A percentile compares a stretch with the other conserved stretches of the same genome.
These are phyloP conservation scores for Pseudozyma pruni DNA, from an alignment of 1,284 basidiomycete species.

Conservation along the genomic window DNA sequence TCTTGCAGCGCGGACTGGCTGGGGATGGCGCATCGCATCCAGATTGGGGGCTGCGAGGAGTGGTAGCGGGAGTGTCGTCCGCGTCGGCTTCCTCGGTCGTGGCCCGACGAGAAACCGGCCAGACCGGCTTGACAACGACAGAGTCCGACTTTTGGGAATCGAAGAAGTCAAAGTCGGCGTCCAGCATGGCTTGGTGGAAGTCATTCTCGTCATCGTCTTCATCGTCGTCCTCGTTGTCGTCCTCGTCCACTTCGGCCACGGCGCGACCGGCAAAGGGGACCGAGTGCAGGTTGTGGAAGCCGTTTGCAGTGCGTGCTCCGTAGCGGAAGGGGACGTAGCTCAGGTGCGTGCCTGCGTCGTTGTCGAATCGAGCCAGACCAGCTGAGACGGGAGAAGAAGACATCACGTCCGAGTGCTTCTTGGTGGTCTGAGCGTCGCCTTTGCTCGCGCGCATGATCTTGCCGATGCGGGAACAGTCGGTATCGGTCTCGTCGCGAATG, in stretches of 20 bases:
- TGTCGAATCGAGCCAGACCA: constrained; percentile 32
- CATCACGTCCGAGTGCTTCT: constrained; percentile 22
- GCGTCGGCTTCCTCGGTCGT: constrained; percentile 34
- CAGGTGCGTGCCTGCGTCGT: constrained; percentile 19
- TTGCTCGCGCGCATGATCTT: constrained; percentile 10
- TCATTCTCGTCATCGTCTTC: constrained; percentile 61
- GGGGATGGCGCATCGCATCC: constrained; percentile 41
- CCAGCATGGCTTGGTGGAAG: constrained; percentile 64
- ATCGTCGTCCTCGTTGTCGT: constrained; percentile 35
- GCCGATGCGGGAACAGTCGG: constrained; percentile 8
- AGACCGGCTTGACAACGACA: constrained; percentile 9
- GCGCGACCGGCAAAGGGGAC: constrained; percentile 10
- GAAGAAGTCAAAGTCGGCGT: constrained; percentile 58
- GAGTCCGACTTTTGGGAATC: constrained; percentile 34
- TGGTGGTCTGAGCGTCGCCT: constrained; percentile 5
- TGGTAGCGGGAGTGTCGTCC: constrained; percentile 55
- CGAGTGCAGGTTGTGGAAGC: constrained; percentile 17
- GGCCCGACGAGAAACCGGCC: constrained; percentile 16
- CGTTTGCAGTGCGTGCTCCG: constrained; percentile 7
- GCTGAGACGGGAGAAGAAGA: constrained; percentile 42
- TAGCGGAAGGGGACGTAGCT: constrained; percentile 27
- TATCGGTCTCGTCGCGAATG: constrained; percentile 5
- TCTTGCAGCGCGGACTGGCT: constrained; percentile 37
- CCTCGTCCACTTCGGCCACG: constrained; percentile 7
- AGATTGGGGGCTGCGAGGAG: constrained; percentile 50